Evolutionary conservation across 148 eudicot species (phyloP).

Genomic region (Cornus florida): DNA sequence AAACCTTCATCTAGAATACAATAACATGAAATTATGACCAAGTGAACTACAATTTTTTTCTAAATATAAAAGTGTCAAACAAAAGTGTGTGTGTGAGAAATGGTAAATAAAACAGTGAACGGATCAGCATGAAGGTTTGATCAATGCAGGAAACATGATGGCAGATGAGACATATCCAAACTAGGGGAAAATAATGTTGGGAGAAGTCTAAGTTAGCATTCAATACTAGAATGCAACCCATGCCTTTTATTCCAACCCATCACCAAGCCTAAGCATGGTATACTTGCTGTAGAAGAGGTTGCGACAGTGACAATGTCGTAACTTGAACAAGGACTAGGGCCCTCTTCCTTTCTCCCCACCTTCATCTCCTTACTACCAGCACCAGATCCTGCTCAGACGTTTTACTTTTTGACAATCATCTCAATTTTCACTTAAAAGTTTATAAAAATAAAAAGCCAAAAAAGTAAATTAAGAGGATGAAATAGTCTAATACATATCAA

Average conservation of each 20-base stretch:
- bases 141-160: slow-evolving; percentile 45
- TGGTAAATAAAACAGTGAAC: slow-evolving; percentile 1
- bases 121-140: slow-evolving; percentile 34
- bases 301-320: slow-evolving; percentile 65
- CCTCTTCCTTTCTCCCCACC: slow-evolving; percentile 48
- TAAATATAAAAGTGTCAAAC: neutral
- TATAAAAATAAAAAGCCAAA: no score
- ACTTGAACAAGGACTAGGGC: slow-evolving; percentile 85
- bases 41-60: neutral
- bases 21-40: neutral
- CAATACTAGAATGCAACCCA: slow-evolving; percentile 87
- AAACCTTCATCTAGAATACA: neutral
- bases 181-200: slow-evolving; percentile 41
- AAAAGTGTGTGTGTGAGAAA: neutral
- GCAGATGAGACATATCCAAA: slow-evolving; percentile 8
- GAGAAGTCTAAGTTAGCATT: slow-evolving; percentile 77
- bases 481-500: no score
- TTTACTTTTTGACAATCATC: slow-evolving; percentile 74
- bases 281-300: slow-evolving; percentile 70
- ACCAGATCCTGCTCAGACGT: slow-evolving; percentile 65
- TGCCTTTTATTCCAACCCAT: slow-evolving; percentile 76
- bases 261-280: slow-evolving; percentile 39
- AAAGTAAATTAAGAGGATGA: no score
- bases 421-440: slow-evolving; percentile 32
- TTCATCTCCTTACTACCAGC: slow-evolving; percentile 26